phyloP scores from a whole-genome alignment of 345 rosid genomes.

The Syzygium grande region DNA sequence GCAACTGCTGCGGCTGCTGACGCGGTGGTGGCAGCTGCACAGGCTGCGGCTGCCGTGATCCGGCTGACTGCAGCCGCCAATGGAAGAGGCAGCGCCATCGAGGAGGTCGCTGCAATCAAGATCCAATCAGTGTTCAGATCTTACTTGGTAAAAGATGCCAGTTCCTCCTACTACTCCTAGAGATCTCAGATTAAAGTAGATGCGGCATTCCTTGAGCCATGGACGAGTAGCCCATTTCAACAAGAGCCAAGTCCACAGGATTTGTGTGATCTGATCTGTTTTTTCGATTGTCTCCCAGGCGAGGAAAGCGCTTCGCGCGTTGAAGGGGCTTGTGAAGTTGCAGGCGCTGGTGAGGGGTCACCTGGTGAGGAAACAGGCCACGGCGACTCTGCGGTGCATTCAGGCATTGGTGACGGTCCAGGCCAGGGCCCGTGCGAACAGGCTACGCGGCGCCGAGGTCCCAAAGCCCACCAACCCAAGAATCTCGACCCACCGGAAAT shows the following conservation, averaged over 20 bases:
- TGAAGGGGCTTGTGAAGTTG: constrained; percentile 83
- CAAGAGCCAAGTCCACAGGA: background rate
- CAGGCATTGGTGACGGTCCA: constrained; percentile 78
- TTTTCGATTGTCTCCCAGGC: constrained; percentile 40
- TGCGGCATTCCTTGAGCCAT: background rate
- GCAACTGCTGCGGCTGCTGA: constrained; percentile 33
- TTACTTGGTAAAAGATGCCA: constrained; percentile 43
- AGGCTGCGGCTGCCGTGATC: constrained; percentile 44
- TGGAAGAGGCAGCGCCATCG: constrained; percentile 20
- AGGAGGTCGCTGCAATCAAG: constrained; percentile 59
- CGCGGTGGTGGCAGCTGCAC: constrained; percentile 43
- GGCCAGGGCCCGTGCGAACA: constrained; percentile 66
- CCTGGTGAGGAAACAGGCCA: constrained; percentile 85
- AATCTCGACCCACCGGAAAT: constrained; percentile 44
- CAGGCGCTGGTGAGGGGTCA: constrained; percentile 89
- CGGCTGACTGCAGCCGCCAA: constrained; percentile 20
- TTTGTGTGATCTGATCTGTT: background rate
- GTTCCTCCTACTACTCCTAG: background rate
- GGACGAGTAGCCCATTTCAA: background rate
- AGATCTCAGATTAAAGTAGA: background rate
- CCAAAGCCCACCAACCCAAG: constrained; percentile 26
- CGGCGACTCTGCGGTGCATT: constrained; percentile 80
- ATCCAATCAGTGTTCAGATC: constrained; percentile 83
- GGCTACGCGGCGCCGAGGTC: constrained; percentile 49
- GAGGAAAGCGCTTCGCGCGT: constrained; percentile 76